Base-by-base conservation (phyloP, 768 basidiomycete genomes). In the Clathrus columnatus region DNA sequence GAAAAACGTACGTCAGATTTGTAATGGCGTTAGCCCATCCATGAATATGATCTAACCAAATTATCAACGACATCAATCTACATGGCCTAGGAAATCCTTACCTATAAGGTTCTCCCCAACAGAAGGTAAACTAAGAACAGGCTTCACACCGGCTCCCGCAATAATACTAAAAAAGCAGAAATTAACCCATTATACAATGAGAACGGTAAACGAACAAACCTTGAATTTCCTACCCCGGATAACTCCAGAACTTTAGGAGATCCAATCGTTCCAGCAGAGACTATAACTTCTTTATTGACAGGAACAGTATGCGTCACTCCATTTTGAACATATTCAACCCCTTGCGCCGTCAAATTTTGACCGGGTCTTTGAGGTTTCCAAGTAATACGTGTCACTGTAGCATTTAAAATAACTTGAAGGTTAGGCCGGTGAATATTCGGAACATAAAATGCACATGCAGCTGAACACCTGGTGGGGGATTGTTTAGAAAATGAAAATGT, bases 271-370 rank as follows among this genome's bases (percentile, higher is more conserved):
- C 68, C 69, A 0, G 55, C 27, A 51, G 55, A 18, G 20, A 56
- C 29, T 17, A 56, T 70, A 50, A 76, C 72, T 60, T 77, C 75
- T 32, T 68, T 63, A 54, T 61, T 64, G 27, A 73, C 75, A 23
- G 58, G 63, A 23, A 73, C 67, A 4, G 66, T 66, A 58, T 67
- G 68, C 8, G 45, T 48, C 28, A 59, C 30, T 4, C 60, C 65
- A 16, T 36, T 48, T 1, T 68, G 61, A 16, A 56, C n/a, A 51
- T 30, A 56, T 43, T 56, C 55, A 11, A 56, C 55, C 6, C 26
- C 55, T 18, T 30, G 28, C 1, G 48, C 55, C 23, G 27, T 24
- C 10, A 50, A 26, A 11, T 41, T 50, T 10, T 42, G 32, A n/a
- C 23, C 4, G 16, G 6, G 24, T 20, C 7, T 27, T 16, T 48